Percentiles rank a stretch among this genome's conserved stretches.
phyloP scores from a whole-genome alignment of 2,329 filamentous ascomycete genomes.

The Esteya vermicola region DNA sequence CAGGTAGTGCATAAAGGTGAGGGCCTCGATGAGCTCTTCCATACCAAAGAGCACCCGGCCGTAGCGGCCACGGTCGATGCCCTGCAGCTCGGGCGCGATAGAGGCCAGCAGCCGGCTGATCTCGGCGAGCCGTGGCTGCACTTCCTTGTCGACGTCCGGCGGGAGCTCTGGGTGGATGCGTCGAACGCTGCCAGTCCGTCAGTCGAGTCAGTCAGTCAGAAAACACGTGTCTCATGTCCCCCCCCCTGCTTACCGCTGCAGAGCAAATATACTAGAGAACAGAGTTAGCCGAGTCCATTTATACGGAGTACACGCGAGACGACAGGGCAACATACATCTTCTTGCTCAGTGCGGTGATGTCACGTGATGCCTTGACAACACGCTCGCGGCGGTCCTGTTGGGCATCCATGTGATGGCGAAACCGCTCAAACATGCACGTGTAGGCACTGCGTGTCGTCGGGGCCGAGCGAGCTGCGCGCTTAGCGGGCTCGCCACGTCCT shows the following conservation, averaged over 20 bases:
- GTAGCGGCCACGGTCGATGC: constrained; percentile 74
- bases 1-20: constrained; percentile 82
- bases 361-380: constrained; percentile 78
- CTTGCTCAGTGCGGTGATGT: constrained; percentile 89
- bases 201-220: background rate
- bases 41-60: constrained; percentile 66
- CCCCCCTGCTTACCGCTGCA: constrained; percentile 50
- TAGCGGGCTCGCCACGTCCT: constrained; percentile 11
- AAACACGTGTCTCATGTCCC: background rate
- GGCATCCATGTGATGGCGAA: constrained; percentile 79
- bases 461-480: constrained; percentile 13
- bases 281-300: background rate
- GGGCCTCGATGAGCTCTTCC: constrained; percentile 88
- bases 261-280: constrained; percentile 63
- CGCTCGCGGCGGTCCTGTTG: constrained; percentile 87
- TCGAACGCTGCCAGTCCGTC: constrained; percentile 38
- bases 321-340: constrained; percentile 55
- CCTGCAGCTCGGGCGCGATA: constrained; percentile 60
- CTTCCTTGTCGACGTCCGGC: constrained; percentile 53
- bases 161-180: constrained; percentile 50
- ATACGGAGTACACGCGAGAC: background rate
- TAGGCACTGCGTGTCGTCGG: constrained; percentile 27
- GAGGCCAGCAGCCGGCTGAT: constrained; percentile 55
- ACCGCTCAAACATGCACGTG: constrained; percentile 68
- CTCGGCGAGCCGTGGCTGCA: constrained; percentile 51